Base-by-base conservation (phyloP, 208 protist species). In the Balamuthia mandrillaris region DNA sequence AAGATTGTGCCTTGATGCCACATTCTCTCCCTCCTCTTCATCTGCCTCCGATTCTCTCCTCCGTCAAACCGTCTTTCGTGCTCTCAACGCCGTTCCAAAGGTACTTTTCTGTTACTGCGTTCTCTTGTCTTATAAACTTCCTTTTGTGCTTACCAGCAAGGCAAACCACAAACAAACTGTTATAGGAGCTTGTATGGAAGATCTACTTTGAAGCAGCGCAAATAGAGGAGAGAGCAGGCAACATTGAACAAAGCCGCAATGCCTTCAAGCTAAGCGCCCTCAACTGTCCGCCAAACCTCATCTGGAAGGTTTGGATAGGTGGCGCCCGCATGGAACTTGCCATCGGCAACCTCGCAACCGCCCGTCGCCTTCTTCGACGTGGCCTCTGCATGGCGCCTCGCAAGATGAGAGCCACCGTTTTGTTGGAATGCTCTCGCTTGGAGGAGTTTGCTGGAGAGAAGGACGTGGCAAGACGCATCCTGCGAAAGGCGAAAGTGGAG, bases 261-360 rank as follows among this genome's bases (percentile, higher is more conserved):
- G 86, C 86, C 14, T 96, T 94, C 74, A 87, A 87, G 6, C 79
- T 85, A 12, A 83, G 86, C 49, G 90, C 90, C 0, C 60, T 88
- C 27, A n/a, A 65, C 1, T 92, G 90, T 49, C 88, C 91, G 5
- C 68, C 83, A 9, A 96, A 95, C 87, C 87, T 96, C 18, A 63
- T 91, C 12, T 96, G 93, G 92, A 96, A 95, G 70, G 94, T 96
- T 6, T 95, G 91, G 88, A 33, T 96, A 10, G 89, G 89, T 54
- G 91, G 89, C 58, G 84, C 90, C 4, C 72, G 92, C 31, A 94
- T 84, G 9, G 92, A 95, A 58, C 81, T 95, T 7, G 27, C 18
- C 37, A 47, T 54, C n/a, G 75, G 79, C 37, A 81, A 90, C 45
- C 44, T 87, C 45, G 66, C 54, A 56, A 82, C 77, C 39, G 78